phyloP scores from a whole-genome alignment of 441 rosid species.

The Geranium incanum region DNA sequence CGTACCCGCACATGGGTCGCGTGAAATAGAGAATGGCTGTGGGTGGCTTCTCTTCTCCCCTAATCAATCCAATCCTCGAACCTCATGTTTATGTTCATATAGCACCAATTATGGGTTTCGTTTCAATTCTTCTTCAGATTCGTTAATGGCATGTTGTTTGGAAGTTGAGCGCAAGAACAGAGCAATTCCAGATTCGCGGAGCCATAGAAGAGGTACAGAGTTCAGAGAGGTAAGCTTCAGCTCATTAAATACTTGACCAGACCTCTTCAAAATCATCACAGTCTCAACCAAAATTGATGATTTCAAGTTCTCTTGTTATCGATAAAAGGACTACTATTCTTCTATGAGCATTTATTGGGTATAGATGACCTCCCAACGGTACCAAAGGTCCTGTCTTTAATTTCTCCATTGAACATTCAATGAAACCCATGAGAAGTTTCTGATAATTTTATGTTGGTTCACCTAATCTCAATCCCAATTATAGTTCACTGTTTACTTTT shows the following conservation, averaged over 20 bases:
- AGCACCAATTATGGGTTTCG: neutral
- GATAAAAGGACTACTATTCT: conserved; percentile 24
- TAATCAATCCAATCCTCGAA: neutral
- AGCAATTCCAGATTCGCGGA: neutral
- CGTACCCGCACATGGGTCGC: neutral
- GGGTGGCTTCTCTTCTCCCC: no score
- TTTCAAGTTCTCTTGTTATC: conserved; percentile 9
- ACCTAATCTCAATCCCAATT: neutral
- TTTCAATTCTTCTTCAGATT: neutral
- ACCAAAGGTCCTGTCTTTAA: conserved; percentile 16
- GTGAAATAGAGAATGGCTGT: no score
- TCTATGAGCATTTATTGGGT: conserved; percentile 35
- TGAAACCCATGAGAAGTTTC: neutral
- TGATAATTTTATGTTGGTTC: neutral
- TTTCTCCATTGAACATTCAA: conserved; percentile 12
- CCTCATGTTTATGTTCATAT: neutral
- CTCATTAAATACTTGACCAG: conserved; percentile 1
- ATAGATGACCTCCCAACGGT: conserved; percentile 41
- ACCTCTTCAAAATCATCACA: neutral
- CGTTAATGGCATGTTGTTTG: neutral
- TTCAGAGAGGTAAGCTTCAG: conserved; percentile 16
- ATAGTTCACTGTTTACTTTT: neutral
- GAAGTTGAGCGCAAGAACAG: conserved; percentile 5
- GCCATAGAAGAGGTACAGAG: conserved; percentile 19
- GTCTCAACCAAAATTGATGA: neutral